A percentile compares a stretch with the other conserved stretches of the same genome.
Conservation (phyloP, 2,329 filamentous ascomycete species). For the Verticillium isaacii region DNA sequence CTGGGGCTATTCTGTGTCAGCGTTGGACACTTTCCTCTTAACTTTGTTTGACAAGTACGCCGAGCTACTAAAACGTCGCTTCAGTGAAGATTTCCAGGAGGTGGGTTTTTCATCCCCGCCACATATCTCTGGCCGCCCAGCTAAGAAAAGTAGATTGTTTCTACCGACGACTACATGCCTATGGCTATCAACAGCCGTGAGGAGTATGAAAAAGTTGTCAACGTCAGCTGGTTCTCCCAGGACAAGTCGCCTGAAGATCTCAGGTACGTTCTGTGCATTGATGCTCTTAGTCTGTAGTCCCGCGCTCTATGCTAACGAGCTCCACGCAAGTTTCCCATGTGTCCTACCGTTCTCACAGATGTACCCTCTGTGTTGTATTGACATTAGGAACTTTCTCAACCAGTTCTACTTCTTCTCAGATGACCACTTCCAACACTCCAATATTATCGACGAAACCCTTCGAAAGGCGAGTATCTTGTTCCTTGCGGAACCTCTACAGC, state of each 20-base stretch:
- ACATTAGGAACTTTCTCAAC: slow-evolving; percentile 95
- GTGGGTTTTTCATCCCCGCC: slow-evolving; percentile 32
- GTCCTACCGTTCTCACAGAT: slow-evolving; percentile 98
- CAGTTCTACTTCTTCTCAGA: slow-evolving; percentile 98
- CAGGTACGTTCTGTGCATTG: slow-evolving; percentile 44
- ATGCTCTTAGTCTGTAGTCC: slow-evolving; percentile 4
- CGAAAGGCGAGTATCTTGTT: slow-evolving; percentile 52
- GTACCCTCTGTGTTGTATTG: slow-evolving; percentile 97
- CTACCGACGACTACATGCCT: slow-evolving; percentile 99
- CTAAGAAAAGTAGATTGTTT: slow-evolving; percentile 49
- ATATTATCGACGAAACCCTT: slow-evolving; percentile 85
- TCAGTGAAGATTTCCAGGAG: slow-evolving; percentile 95
- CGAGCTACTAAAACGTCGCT: slow-evolving; percentile 81
- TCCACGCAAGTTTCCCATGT: slow-evolving; percentile 69
- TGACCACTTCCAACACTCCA: slow-evolving; percentile 89
- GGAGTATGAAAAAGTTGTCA: slow-evolving; percentile 93
- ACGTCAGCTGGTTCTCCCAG: slow-evolving; percentile 92
- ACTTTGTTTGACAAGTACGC: slow-evolving; percentile 91
- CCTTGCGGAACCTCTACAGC: not conserved
- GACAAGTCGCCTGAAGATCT: slow-evolving; percentile 73
- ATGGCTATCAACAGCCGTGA: slow-evolving; percentile 91
- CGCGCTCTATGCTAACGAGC: slow-evolving; percentile 10
- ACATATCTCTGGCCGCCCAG: slow-evolving; percentile 2
- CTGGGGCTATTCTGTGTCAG: slow-evolving; percentile 82
- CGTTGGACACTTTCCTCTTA: slow-evolving; percentile 81